These are phyloP conservation scores for Pseudogymnoascus sp. DNA, from an alignment of 2,329 filamentous ascomycete species.

Conservation along the genomic window DNA sequence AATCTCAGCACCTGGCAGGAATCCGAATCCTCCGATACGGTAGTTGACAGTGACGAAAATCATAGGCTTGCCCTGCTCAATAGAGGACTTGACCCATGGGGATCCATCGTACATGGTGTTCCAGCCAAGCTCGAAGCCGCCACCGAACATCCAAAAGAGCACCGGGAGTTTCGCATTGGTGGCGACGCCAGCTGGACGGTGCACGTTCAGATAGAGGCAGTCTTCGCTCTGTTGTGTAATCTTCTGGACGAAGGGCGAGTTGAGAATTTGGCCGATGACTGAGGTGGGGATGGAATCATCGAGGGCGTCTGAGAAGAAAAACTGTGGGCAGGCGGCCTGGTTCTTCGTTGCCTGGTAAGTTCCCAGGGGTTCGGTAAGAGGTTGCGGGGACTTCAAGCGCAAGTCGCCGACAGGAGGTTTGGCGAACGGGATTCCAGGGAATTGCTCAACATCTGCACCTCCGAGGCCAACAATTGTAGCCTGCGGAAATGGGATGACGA, in stretches of 20 bases:
- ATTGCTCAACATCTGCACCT: slow-evolving; percentile 50
- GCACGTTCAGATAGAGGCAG: slow-evolving; percentile 55
- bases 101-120: slow-evolving; percentile 48
- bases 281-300: slow-evolving; percentile 30
- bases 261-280: slow-evolving; percentile 45
- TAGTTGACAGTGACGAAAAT: slow-evolving; percentile 76
- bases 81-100: slow-evolving; percentile 40
- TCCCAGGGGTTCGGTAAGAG: slow-evolving; percentile 51
- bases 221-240: slow-evolving; percentile 54
- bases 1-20: slow-evolving; percentile 63
- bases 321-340: slow-evolving; percentile 65
- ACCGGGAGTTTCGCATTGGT: slow-evolving; percentile 55
- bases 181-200: slow-evolving; percentile 51
- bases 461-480: slow-evolving; percentile 23
- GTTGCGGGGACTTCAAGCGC: slow-evolving; percentile 63
- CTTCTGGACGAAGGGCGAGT: slow-evolving; percentile 52
- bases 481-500: slow-evolving; percentile 19
- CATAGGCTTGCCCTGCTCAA: slow-evolving; percentile 53
- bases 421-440: slow-evolving; percentile 71
- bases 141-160: slow-evolving; percentile 66
- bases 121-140: slow-evolving; percentile 54
- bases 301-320: slow-evolving; percentile 50
- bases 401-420: slow-evolving; percentile 60
- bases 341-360: slow-evolving; percentile 53
- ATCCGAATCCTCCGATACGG: slow-evolving; percentile 67